phyloP scores from a whole-genome alignment of 768 basidiomycete species.

The Daedaleopsis nitida region DNA sequence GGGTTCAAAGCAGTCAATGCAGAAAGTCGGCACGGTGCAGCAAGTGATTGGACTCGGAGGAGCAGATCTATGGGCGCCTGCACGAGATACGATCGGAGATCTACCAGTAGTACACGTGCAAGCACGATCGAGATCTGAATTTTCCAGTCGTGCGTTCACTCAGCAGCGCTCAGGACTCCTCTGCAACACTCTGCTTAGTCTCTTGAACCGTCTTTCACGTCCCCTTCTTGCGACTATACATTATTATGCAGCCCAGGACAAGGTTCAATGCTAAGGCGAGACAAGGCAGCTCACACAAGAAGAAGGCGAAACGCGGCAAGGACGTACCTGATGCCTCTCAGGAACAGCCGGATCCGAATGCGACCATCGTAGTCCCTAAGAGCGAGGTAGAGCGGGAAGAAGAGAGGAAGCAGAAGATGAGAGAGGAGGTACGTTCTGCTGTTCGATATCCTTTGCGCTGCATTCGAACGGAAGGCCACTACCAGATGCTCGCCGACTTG shows the following conservation, averaged over 20 bases:
- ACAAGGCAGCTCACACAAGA: conserved; percentile 28
- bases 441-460: background rate
- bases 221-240: too few species aligned
- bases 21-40: too few species aligned
- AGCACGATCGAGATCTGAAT: conserved; percentile 22
- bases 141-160: background rate
- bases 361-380: conserved; percentile 58
- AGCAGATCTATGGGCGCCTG: conserved; percentile 11
- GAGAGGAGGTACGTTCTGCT: conserved; percentile 55
- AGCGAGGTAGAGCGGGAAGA: conserved; percentile 60
- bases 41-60: too few species aligned
- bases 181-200: background rate
- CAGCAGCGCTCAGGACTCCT: background rate
- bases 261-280: conserved; percentile 32
- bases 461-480: background rate
- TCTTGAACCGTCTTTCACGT: background rate
- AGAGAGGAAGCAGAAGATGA: conserved; percentile 59
- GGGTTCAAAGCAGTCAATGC: background rate
- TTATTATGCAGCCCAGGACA: conserved; percentile 3
- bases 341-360: conserved; percentile 52
- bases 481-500: conserved; percentile 43
- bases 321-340: conserved; percentile 15
- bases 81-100: background rate
- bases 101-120: background rate
- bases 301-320: conserved; percentile 26